Base-by-base conservation (phyloP, 2,329 filamentous ascomycete genomes). In the Neopestalotiopsis rosae region DNA sequence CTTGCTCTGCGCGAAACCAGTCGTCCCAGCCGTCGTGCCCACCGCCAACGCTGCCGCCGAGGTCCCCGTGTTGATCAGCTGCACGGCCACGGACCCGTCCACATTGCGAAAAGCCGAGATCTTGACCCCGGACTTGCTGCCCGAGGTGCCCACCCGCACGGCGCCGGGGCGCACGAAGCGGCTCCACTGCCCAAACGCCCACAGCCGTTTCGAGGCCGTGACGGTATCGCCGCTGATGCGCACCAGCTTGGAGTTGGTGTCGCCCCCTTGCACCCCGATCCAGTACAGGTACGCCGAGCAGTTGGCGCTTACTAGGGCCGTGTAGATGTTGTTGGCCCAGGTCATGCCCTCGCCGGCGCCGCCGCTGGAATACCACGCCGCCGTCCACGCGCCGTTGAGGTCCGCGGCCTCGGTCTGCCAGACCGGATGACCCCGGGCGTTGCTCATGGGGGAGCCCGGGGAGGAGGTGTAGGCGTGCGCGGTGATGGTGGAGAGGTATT, bases 211-310 rank as follows among this genome's bases (percentile, higher is more conserved):
- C 3, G 49, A 66, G 5, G 42, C 34, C 1, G 52, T 9, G 10
- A 66, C 63, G 14, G 30, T 66, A 2, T 65, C 40, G 17, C 62
- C 62, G 40, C 40, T 40, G 24, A 65, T 65, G n/a, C 62, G 62
- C 14, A 49, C 42, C 10, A 65, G 62, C 40, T 65, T 65, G 14
- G 42, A 65, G 34, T 65, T 65, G 32, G 38, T 65, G 38, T 65
- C 24, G 42, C 62, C 62, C 10, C 62, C 62, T 38, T 65, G 62
- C 34, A 65, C 20, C 9, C 62, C 59, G 59, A 62, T 40, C 87
- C 87, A 89, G 77, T 86, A 88, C 5, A 89, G 78, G 72, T 88
- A 88, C 0, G 82, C 87, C 7, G 81, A 84, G 5, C 85, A 78
- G 71, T 86, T 84, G 30, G 80, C 81, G 72, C 82, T 82, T 5